Conservation (phyloP, 1,284 basidiomycete species). For the Takashimella tepidaria region DNA sequence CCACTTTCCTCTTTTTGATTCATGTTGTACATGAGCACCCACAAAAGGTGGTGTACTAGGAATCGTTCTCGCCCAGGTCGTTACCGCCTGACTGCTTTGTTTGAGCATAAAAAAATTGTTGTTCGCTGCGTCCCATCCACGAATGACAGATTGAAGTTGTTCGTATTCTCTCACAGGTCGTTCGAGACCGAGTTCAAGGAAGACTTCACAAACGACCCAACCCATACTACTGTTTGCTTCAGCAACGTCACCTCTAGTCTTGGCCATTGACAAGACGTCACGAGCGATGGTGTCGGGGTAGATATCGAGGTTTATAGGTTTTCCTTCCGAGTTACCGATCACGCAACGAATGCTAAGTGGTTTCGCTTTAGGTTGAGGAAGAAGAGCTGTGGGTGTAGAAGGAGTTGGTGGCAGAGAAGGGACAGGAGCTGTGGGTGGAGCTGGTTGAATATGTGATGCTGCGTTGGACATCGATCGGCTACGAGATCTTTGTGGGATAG, state of each 20-base stretch:
- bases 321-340: neutral
- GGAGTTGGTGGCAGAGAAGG: neutral
- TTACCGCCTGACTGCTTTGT: slow-evolving; percentile 58
- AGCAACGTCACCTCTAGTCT: slow-evolving; percentile 20
- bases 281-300: slow-evolving; percentile 32
- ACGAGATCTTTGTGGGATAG: neutral
- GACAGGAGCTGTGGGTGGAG: neutral
- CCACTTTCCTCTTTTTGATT: slow-evolving; percentile 86
- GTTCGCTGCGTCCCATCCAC: slow-evolving; percentile 75
- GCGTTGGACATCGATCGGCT: neutral
- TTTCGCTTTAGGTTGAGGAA: neutral
- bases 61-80: slow-evolving; percentile 9
- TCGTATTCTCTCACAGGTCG: slow-evolving; percentile 81
- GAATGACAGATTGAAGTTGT: slow-evolving; percentile 58
- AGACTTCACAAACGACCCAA: slow-evolving; percentile 44
- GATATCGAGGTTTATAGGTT: slow-evolving; percentile 24
- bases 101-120: slow-evolving; percentile 72
- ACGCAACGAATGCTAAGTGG: neutral
- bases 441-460: neutral
- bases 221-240: slow-evolving; percentile 18
- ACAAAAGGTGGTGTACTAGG: slow-evolving; percentile 64
- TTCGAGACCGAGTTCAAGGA: slow-evolving; percentile 52
- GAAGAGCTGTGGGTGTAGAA: no score
- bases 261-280: slow-evolving; percentile 28
- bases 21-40: slow-evolving; percentile 73